These are phyloP conservation scores for Physcia stellaris DNA, from an alignment of 495 filamentous ascomycete genomes.

Conservation along the genomic window DNA sequence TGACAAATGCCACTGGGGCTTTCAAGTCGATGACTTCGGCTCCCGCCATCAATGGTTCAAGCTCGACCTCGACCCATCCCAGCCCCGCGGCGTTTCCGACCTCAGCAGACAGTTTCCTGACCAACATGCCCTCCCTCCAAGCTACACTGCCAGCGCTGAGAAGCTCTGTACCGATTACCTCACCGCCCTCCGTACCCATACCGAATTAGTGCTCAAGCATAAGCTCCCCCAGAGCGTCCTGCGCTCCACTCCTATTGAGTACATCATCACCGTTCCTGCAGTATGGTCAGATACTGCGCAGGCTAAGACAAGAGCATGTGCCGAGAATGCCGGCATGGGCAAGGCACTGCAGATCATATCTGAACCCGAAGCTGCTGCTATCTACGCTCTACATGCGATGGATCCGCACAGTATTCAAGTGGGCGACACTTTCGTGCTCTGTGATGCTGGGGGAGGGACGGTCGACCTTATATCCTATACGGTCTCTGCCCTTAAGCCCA, in stretches of 20 bases:
- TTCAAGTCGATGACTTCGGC: slow-evolving; percentile 27
- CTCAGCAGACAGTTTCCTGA: slow-evolving; percentile 6
- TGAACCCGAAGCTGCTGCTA: slow-evolving; percentile 64
- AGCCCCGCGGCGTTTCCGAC: slow-evolving; percentile 7
- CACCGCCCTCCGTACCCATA: slow-evolving; percentile 24
- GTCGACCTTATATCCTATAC: slow-evolving; percentile 50
- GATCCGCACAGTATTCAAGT: slow-evolving; percentile 48
- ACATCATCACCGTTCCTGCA: slow-evolving; percentile 46
- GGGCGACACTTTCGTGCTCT: slow-evolving; percentile 60
- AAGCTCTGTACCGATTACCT: slow-evolving; percentile 56
- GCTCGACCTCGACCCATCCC: slow-evolving; percentile 24
- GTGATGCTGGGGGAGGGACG: slow-evolving; percentile 68
- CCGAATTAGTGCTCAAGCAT: slow-evolving; percentile 10
- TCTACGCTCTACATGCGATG: slow-evolving; percentile 55
- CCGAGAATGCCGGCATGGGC: slow-evolving; percentile 52
- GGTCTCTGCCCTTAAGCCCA: slow-evolving; percentile 19
- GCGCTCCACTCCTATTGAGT: slow-evolving; percentile 45
- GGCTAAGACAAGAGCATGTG: slow-evolving; percentile 47
- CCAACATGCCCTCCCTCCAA: slow-evolving; percentile 5
- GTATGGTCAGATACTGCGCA: slow-evolving; percentile 72
- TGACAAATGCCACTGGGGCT: slow-evolving; percentile 34
- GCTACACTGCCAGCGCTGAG: slow-evolving; percentile 41
- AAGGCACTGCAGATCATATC: slow-evolving; percentile 53
- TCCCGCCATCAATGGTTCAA: slow-evolving; percentile 41
- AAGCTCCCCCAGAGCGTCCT: slow-evolving; percentile 51